Conservation (phyloP, 345 rosid genomes). For the Eucalyptus pumila region DNA sequence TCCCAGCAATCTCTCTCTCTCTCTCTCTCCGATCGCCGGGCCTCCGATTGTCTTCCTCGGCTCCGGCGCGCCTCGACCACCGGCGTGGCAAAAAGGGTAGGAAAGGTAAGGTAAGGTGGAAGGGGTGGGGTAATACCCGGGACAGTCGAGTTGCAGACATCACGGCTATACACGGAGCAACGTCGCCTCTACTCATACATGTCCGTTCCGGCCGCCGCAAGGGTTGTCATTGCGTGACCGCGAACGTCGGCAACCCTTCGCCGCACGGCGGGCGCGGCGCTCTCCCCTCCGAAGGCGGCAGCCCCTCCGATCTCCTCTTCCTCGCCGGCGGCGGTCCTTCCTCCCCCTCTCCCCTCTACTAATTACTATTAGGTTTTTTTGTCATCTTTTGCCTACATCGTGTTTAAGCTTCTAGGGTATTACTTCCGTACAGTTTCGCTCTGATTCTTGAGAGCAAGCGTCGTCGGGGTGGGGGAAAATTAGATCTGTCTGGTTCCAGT, state of each 20-base stretch:
- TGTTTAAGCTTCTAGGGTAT: neutral
- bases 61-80: neutral
- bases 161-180: constrained; percentile 93
- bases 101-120: neutral
- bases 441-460: neutral
- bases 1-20: neutral
- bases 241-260: constrained; percentile 58
- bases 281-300: constrained; percentile 99
- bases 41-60: neutral
- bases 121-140: constrained; percentile 16
- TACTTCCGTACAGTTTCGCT: neutral
- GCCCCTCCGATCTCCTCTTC: constrained; percentile 99
- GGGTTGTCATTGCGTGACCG: constrained; percentile 54
- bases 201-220: constrained; percentile 76
- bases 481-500: neutral
- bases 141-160: constrained; percentile 50
- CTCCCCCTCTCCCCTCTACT: neutral
- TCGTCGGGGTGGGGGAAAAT: neutral
- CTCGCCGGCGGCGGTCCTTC: constrained; percentile 93
- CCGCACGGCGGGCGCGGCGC: constrained; percentile 99
- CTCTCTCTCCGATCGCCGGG: neutral
- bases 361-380: neutral
- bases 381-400: neutral
- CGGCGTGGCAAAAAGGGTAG: neutral
- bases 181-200: constrained; percentile 45